Evolutionary conservation across 2,329 filamentous ascomycete species (phyloP).

Genomic region (Alternaria rosae): DNA sequence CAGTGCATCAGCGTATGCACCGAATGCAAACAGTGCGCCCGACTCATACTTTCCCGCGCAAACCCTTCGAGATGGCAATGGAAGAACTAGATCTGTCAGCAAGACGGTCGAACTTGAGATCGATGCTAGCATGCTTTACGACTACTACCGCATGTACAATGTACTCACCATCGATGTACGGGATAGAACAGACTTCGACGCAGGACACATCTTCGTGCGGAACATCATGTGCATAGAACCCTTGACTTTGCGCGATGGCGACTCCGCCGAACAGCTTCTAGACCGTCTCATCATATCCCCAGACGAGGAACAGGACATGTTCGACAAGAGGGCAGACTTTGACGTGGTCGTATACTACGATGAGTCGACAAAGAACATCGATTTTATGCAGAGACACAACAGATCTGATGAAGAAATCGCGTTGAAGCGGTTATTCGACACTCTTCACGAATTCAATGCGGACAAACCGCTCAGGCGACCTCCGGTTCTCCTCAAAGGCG

Average conservation of each 20-base stretch:
- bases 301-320: constrained; percentile 76
- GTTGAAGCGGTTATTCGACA: constrained; percentile 77
- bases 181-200: constrained; percentile 78
- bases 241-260: constrained; percentile 72
- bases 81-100: constrained; percentile 54
- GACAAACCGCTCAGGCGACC: constrained; percentile 74
- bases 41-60: constrained; percentile 54
- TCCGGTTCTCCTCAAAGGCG: constrained; percentile 81
- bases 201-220: constrained; percentile 85
- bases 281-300: constrained; percentile 76
- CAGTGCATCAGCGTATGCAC: constrained; percentile 46
- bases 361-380: constrained; percentile 66
- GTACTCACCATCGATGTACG: constrained; percentile 89
- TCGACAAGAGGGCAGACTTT: constrained; percentile 75
- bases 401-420: constrained; percentile 54
- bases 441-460: constrained; percentile 83
- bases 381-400: constrained; percentile 62
- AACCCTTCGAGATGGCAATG: constrained; percentile 17
- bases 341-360: constrained; percentile 94
- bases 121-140: constrained; percentile 72
- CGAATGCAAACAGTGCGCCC: constrained; percentile 43
- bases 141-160: constrained; percentile 71
- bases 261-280: constrained; percentile 69
- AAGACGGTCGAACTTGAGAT: constrained; percentile 68
- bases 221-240: constrained; percentile 92